Conservation (phyloP, 768 basidiomycete genomes). For the Kwoniella mangroviensis region DNA sequence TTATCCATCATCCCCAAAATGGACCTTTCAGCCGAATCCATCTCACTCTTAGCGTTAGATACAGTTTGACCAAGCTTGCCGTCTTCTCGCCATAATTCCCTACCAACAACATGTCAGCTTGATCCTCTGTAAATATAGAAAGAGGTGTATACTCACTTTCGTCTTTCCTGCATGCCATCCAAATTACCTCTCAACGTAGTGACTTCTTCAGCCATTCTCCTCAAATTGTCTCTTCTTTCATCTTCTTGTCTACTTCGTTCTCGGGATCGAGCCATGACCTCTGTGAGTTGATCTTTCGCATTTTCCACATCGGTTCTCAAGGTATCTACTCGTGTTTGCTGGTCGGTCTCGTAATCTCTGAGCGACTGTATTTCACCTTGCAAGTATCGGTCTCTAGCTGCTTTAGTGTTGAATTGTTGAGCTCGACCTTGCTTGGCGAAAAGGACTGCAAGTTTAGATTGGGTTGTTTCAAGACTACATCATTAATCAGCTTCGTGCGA, state of each 20-base stretch:
- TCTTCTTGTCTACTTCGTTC: constrained; percentile 66
- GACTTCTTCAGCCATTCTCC: constrained; percentile 62
- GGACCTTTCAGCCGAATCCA: constrained; percentile 76
- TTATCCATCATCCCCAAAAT: constrained; percentile 95
- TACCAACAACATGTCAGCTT: constrained; percentile 32
- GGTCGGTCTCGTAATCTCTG: constrained; percentile 64
- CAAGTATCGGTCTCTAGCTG: constrained; percentile 82
- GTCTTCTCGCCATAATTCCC: constrained; percentile 91
- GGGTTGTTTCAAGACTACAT: constrained; percentile 70
- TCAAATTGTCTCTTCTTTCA: constrained; percentile 65
- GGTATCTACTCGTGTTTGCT: constrained; percentile 65
- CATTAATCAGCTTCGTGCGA: constrained; percentile 10
- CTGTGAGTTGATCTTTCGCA: constrained; percentile 57
- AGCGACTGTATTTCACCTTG: constrained; percentile 76
- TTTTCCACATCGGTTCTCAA: constrained; percentile 56
- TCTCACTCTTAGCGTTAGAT: constrained; percentile 75
- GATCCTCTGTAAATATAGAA: not conserved
- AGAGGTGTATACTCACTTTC: constrained; percentile 64
- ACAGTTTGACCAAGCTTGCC: constrained; percentile 80
- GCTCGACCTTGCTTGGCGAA: constrained; percentile 90
- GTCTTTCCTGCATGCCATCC: constrained; percentile 71
- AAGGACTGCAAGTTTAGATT: constrained; percentile 71
- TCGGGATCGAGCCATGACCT: constrained; percentile 62
- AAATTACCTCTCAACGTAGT: constrained; percentile 69
- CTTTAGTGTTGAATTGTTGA: constrained; percentile 78